phyloP scores from a whole-genome alignment of 169 alveolate genomes.

The Eimeria falciformis region DNA sequence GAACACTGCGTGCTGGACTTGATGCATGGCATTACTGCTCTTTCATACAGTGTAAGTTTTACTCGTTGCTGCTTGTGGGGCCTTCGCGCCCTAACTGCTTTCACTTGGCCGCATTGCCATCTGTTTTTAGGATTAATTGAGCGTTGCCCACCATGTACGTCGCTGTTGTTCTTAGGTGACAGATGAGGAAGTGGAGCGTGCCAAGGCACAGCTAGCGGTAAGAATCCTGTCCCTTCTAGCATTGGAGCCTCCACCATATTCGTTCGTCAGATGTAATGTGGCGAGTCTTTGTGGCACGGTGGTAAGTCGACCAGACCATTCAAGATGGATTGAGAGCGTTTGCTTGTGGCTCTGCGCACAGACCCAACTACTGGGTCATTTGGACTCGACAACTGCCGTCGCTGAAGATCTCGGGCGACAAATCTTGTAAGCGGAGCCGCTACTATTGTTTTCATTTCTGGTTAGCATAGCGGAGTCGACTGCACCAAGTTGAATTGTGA shows the following conservation, averaged over 20 bases:
- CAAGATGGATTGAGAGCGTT: background rate
- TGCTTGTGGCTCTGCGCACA: background rate
- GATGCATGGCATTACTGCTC: constrained; percentile 88
- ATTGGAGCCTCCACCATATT: too few relatives aligned
- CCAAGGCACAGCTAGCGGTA: constrained; percentile 69
- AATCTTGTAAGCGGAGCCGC: constrained; percentile 68
- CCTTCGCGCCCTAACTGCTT: background rate
- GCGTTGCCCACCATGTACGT: background rate
- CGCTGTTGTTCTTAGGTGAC: constrained; percentile 37
- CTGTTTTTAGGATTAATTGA: background rate
- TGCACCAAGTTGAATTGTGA: too few relatives aligned
- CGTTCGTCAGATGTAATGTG: too few relatives aligned
- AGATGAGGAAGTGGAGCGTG: constrained; percentile 70
- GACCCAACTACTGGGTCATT: constrained; percentile 85
- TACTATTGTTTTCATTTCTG: background rate
- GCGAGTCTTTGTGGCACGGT: too few relatives aligned
- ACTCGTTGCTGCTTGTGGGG: background rate
- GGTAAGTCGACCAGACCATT: too few relatives aligned
- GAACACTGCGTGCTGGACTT: constrained; percentile 87
- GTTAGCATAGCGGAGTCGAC: background rate
- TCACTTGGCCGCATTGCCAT: background rate
- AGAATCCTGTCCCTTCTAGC: too few relatives aligned
- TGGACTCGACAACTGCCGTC: constrained; percentile 87
- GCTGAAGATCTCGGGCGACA: constrained; percentile 91
- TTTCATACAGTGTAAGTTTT: constrained; percentile 81